These are phyloP conservation scores for Lumnitzera littorea DNA, from an alignment of 345 rosid species.

Conservation along the genomic window DNA sequence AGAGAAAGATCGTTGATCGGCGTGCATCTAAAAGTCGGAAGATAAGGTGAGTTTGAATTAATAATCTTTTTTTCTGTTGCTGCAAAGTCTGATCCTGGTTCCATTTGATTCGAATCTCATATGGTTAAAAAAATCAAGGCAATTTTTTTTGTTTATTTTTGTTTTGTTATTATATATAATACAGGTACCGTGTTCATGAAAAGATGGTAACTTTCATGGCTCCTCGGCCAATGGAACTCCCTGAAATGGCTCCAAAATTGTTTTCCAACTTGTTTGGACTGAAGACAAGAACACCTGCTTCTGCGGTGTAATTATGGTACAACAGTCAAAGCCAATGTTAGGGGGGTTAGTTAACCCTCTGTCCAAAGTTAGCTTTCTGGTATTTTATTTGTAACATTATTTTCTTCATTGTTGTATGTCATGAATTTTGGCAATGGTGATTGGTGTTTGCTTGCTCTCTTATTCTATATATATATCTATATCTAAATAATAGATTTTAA, in stretches of 20 bases:
- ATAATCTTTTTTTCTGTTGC: no score
- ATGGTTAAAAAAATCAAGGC: not conserved
- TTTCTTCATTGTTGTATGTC: no score
- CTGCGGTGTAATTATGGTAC: constrained; percentile 7
- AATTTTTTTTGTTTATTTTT: not conserved
- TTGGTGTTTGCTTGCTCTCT: no score
- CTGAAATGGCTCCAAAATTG: constrained; percentile 63
- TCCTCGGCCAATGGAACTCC: constrained; percentile 47
- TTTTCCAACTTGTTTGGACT: constrained; percentile 78
- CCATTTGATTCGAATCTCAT: not conserved
- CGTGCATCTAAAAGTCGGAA: constrained; percentile 88
- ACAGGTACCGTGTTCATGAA: constrained; percentile 75
- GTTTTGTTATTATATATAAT: not conserved
- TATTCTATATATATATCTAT: not conserved
- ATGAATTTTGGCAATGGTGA: no score
- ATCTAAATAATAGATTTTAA: no score
- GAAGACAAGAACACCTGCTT: constrained; percentile 25
- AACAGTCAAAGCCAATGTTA: no score
- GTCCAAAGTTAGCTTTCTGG: no score
- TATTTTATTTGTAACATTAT: no score
- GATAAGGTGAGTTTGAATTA: constrained; percentile 45
- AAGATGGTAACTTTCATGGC: constrained; percentile 86
- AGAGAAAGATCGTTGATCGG: constrained; percentile 79
- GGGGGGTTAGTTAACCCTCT: no score
- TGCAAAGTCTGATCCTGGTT: not conserved